A percentile compares a stretch with the other conserved stretches of the same genome.
These are phyloP conservation scores for Aureobasidium musti DNA, from an alignment of 2,329 filamentous ascomycete species.

Conservation along the genomic window DNA sequence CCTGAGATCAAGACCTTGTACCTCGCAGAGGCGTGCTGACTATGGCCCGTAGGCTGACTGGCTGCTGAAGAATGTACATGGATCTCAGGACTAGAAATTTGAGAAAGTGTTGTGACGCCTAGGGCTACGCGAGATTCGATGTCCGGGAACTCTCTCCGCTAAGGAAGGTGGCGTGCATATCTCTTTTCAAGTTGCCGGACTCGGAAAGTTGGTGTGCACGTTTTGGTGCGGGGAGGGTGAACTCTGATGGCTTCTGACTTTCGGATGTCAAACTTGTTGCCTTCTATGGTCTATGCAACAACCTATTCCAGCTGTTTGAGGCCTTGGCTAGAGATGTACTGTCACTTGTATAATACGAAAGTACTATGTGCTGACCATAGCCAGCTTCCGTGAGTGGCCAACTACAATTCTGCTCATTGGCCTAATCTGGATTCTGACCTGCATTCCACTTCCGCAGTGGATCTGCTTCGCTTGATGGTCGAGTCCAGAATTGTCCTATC, in stretches of 20 bases:
- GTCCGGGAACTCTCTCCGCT: not conserved
- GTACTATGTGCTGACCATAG: constrained; percentile 9
- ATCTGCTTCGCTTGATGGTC: not conserved
- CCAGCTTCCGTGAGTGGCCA: not conserved
- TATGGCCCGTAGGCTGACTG: not conserved
- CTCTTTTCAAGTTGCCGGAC: not conserved
- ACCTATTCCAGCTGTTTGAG: not conserved
- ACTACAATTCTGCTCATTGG: not conserved
- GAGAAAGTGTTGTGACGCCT: not conserved
- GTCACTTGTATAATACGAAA: constrained; percentile 4
- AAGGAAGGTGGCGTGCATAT: constrained; percentile 1
- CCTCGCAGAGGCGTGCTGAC: not conserved
- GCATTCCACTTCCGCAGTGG: not conserved
- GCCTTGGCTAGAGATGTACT: not conserved
- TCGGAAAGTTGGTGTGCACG: not conserved
- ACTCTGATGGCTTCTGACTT: not conserved
- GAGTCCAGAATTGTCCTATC: not conserved
- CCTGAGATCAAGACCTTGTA: not conserved
- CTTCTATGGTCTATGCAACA: not conserved
- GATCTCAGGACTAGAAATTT: not conserved
- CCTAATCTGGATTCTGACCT: constrained; percentile 11
- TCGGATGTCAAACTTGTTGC: constrained; percentile 1
- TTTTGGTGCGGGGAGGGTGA: not conserved
- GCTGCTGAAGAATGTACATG: not conserved
- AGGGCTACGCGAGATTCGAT: not conserved